phyloP scores from a whole-genome alignment of 1,284 basidiomycete species.

The Microbotryum violaceum region DNA sequence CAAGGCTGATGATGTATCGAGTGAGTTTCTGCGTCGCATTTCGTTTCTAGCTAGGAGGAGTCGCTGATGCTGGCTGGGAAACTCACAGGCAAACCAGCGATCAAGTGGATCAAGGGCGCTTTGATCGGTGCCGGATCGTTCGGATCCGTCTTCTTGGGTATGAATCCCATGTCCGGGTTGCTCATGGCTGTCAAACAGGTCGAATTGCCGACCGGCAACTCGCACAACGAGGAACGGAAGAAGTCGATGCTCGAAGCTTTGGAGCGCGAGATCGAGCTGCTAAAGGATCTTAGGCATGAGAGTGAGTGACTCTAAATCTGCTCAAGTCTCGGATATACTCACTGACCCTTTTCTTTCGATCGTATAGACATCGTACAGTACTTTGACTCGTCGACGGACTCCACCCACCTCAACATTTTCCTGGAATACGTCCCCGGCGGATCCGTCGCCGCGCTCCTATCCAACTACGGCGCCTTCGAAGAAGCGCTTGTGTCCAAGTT shows the following conservation, averaged over 20 bases:
- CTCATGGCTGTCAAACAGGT: conserved; percentile 99
- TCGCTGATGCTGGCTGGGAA: background rate
- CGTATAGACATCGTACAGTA: conserved; percentile 81
- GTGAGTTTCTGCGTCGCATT: conserved; percentile 14
- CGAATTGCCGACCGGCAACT: conserved; percentile 77
- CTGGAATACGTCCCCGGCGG: conserved; percentile 98
- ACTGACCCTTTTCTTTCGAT: background rate
- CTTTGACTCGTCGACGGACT: conserved; percentile 77
- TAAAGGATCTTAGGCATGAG: conserved; percentile 89
- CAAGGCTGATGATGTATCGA: conserved; percentile 35
- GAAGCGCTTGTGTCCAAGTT: conserved; percentile 91
- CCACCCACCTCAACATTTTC: conserved; percentile 91
- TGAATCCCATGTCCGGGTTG: conserved; percentile 87
- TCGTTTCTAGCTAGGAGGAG: too few relatives aligned
- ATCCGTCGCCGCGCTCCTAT: conserved; percentile 82
- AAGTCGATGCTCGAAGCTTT: conserved; percentile 90
- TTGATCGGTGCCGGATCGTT: conserved; percentile 95
- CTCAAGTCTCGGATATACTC: too few relatives aligned
- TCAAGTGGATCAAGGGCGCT: conserved; percentile 93
- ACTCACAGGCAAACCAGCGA: background rate
- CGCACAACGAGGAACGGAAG: conserved; percentile 85
- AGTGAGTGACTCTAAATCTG: conserved; percentile 39
- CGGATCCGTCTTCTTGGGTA: conserved; percentile 87
- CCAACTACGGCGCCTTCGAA: conserved; percentile 94
- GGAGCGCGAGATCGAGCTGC: conserved; percentile 89